Evolutionary conservation across 176 grass and related monocot genomes (phyloP), one percentile per base, ranked within the genome.

Genomic region (Panicum miliaceum): DNA sequence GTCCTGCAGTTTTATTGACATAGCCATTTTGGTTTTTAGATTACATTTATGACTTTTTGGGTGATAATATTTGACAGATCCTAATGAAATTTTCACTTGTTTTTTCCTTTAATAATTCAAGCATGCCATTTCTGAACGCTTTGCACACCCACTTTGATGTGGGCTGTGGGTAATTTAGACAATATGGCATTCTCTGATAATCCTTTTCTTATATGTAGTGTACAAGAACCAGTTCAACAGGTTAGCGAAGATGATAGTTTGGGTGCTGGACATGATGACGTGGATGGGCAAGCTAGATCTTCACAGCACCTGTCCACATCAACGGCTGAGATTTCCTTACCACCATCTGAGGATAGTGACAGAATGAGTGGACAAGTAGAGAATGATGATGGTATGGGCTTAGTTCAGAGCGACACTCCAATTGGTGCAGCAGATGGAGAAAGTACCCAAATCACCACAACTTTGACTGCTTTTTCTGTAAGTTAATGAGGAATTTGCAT

Each of bases 351-450:
- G 77, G 81, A 75, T 77, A 84, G 80, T 32, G 83, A 79, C 15
- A 58, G 56, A 18, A 58, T 86, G 80, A 92, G 76, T 76, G 74
- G 76, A 14, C 85, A 92, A 73, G 67, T 92, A 57, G 93, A 85
- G 36, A 87, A 85, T 71, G 90, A 90, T 81, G 88, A 88, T 63
- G 93, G 91, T 12, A 74, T 95, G 64, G 93, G 93, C 50, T 84
- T 95, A 72, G 88, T 95, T 43, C 88, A 88, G 81, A 88, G 82
- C 3, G 58, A 90, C 61, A 90, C 90, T 77, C 89, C 87, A 57
- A 46, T 83, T 71, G 90, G 35, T 75, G 81, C 71, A 40, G 73
- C 52, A 7, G 87, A 82, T 81, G 75, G 38, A 32, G 83, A 84
- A 34, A 89, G 85, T 57, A 56, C 85, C 4, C 88, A 92, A 81